These are phyloP conservation scores for Hypoxylon sp. DNA, from an alignment of 2,329 filamentous ascomycete genomes.

Conservation along the genomic window DNA sequence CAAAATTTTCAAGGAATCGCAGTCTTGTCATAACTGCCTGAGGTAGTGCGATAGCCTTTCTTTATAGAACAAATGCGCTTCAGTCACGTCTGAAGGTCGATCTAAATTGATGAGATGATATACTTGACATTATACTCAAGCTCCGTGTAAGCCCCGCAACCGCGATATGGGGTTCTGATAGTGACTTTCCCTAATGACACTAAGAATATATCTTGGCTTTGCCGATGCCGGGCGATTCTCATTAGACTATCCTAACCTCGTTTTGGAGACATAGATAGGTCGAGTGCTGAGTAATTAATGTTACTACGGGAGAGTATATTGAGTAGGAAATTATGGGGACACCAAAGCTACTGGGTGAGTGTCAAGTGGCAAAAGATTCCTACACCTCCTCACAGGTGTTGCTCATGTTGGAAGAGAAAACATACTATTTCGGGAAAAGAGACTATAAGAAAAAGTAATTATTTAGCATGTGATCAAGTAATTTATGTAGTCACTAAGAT, in stretches of 20 bases:
- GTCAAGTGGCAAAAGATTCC: no score
- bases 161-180: slow-evolving; percentile 19
- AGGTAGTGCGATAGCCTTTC: background rate
- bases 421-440: no score
- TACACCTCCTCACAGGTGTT: no score
- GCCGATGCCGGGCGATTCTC: slow-evolving; percentile 33
- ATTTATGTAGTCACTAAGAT: no score
- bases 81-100: background rate
- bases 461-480: no score
- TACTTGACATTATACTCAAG: background rate
- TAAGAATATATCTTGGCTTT: slow-evolving; percentile 5
- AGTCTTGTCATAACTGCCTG: background rate
- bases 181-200: slow-evolving; percentile 15
- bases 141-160: slow-evolving; percentile 22
- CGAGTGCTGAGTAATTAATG: background rate
- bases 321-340: no score
- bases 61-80: background rate
- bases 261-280: background rate
- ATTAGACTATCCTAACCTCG: slow-evolving; percentile 44
- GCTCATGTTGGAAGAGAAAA: no score
- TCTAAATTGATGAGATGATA: slow-evolving; percentile 2
- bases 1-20: background rate
- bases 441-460: no score
- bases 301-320: background rate
- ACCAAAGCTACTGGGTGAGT: no score